Conservation (phyloP, 768 basidiomycete genomes). For the Dictyophora rubrovolvata region DNA sequence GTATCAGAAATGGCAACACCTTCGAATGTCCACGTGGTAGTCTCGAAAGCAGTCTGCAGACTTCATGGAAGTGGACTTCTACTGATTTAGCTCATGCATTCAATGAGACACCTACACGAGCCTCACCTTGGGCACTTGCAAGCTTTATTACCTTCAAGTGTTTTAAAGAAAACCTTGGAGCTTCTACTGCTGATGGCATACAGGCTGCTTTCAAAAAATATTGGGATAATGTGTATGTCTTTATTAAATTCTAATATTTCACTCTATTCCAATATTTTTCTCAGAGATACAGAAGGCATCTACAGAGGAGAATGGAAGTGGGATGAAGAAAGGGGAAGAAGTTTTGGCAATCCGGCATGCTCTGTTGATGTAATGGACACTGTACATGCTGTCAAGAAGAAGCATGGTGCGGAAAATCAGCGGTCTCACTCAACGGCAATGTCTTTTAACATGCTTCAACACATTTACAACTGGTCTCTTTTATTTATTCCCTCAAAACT, state of each 20-base stretch:
- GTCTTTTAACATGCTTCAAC: slow-evolving; percentile 20
- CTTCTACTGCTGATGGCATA: neutral
- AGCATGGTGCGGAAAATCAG: slow-evolving; percentile 13
- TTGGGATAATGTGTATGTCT: neutral
- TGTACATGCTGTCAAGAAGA: slow-evolving; percentile 18
- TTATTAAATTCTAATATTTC: neutral
- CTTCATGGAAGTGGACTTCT: neutral
- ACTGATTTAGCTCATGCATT: neutral
- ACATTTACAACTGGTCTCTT: slow-evolving; percentile 17
- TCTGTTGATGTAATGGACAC: slow-evolving; percentile 16
- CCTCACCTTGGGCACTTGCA: slow-evolving; percentile 1
- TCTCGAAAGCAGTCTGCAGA: neutral
- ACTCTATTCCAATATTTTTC: neutral
- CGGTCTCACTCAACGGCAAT: slow-evolving; percentile 23
- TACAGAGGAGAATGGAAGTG: slow-evolving; percentile 20
- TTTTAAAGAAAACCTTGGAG: neutral
- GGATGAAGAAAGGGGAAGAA: slow-evolving; percentile 14
- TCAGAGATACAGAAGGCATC: neutral
- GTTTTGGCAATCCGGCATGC: slow-evolving; percentile 22
- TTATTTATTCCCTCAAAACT: neutral
- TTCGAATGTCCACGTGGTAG: neutral
- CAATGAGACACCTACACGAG: neutral
- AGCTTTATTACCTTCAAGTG: neutral
- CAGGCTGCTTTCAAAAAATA: neutral
- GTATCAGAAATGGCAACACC: too few relatives aligned